phyloP scores from a whole-genome alignment of 768 basidiomycete genomes.

The Flagelloscypha sp. region DNA sequence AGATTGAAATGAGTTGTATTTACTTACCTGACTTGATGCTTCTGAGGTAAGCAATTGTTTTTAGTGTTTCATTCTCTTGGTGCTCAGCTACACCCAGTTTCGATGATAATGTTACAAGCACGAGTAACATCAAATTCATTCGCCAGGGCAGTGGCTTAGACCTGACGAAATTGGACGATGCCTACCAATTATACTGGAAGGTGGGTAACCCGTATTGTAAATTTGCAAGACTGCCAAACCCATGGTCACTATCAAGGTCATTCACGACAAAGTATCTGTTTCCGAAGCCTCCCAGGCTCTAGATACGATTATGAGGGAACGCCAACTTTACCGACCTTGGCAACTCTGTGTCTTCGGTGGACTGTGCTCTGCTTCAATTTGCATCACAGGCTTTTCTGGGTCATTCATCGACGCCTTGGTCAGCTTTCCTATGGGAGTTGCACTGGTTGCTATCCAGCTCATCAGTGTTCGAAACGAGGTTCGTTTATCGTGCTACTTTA shows the following conservation, averaged over 20 bases:
- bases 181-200: slow-evolving; percentile 68
- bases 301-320: slow-evolving; percentile 64
- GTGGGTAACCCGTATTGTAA: slow-evolving; percentile 23
- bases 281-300: slow-evolving; percentile 62
- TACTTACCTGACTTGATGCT: slow-evolving; percentile 55
- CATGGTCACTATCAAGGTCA: slow-evolving; percentile 47
- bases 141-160: slow-evolving; percentile 65
- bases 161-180: slow-evolving; percentile 66
- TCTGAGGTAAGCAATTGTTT: too few species aligned
- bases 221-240: neutral
- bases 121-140: slow-evolving; percentile 74
- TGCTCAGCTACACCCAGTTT: too few species aligned
- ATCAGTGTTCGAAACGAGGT: slow-evolving; percentile 68
- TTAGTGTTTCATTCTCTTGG: too few species aligned
- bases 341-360: slow-evolving; percentile 66
- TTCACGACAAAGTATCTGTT: slow-evolving; percentile 74
- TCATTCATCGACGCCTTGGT: slow-evolving; percentile 71
- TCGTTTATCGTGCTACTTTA: too few species aligned
- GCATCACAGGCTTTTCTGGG: slow-evolving; percentile 63
- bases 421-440: slow-evolving; percentile 65
- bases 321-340: slow-evolving; percentile 52
- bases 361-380: slow-evolving; percentile 69
- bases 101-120: slow-evolving; percentile 72
- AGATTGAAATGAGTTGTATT: slow-evolving; percentile 60
- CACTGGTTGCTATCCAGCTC: slow-evolving; percentile 67